Evolutionary conservation across 192 early-diverging fungal genomes (phyloP).

Genomic region (Neocallimastix lanati): DNA sequence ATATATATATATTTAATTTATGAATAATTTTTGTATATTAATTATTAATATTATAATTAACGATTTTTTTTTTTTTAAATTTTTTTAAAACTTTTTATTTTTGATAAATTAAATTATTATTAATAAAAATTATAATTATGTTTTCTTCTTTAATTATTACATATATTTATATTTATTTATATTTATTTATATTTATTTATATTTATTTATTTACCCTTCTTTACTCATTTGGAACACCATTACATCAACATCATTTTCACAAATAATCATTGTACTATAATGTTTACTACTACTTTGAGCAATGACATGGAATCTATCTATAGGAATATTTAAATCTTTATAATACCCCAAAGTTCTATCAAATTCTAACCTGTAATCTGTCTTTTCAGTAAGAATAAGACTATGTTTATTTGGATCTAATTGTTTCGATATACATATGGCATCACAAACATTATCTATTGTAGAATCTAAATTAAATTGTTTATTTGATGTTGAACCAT

Average conservation of each 20-base stretch:
- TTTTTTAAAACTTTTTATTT: too few species aligned
- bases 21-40: too few species aligned
- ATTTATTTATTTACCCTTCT: not conserved
- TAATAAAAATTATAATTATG: too few species aligned
- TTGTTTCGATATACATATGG: not conserved
- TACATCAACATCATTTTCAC: not conserved
- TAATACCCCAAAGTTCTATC: not conserved
- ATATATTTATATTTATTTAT: too few species aligned
- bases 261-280: not conserved
- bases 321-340: not conserved
- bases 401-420: not conserved
- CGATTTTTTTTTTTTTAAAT: too few species aligned
- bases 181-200: too few species aligned
- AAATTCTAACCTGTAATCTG: not conserved
- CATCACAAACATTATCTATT: not conserved
- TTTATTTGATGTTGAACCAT: not conserved
- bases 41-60: too few species aligned
- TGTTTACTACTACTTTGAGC: not conserved
- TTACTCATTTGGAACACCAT: not conserved
- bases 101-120: too few species aligned
- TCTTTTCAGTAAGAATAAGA: not conserved
- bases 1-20: not conserved
- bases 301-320: not conserved
- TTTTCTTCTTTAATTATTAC: too few species aligned
- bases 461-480: not conserved